These are phyloP conservation scores for Cubamyces sp. DNA, from an alignment of 768 basidiomycete species.

Conservation along the genomic window DNA sequence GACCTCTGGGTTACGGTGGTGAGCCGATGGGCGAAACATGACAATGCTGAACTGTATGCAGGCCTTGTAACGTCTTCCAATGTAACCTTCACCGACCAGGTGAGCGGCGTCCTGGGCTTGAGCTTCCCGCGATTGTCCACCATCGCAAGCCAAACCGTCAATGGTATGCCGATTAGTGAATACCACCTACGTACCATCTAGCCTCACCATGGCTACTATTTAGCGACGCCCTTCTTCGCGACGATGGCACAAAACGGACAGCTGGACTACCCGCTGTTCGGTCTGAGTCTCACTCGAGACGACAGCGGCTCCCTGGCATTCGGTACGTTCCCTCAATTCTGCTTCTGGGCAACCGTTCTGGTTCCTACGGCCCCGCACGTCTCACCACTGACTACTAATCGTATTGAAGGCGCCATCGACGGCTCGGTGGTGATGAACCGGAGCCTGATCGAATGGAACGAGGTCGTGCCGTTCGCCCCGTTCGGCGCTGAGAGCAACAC, in stretches of 20 bases:
- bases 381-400: too few species aligned
- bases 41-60: slow-evolving; percentile 31
- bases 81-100: slow-evolving; percentile 60
- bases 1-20: not conserved
- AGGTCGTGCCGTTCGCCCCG: slow-evolving; percentile 75
- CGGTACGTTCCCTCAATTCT: slow-evolving; percentile 44
- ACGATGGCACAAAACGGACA: slow-evolving; percentile 63
- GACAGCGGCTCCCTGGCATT: slow-evolving; percentile 64
- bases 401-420: slow-evolving; percentile 76
- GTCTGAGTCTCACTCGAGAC: slow-evolving; percentile 65
- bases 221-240: slow-evolving; percentile 72
- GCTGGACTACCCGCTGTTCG: slow-evolving; percentile 77
- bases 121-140: slow-evolving; percentile 77
- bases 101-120: slow-evolving; percentile 75
- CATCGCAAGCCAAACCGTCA: slow-evolving; percentile 48
- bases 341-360: not conserved
- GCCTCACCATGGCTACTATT: not conserved
- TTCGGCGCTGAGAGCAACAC: slow-evolving; percentile 56
- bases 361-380: not conserved
- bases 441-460: slow-evolving; percentile 70
- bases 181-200: not conserved
- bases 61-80: slow-evolving; percentile 66
- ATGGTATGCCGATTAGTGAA: slow-evolving; percentile 46
- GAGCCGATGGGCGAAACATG: not conserved
- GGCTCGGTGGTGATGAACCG: slow-evolving; percentile 64